Evolutionary conservation across 768 basidiomycete species (phyloP), one percentile per base, ranked within the genome.

Genomic region (Mycena albidolilacea): DNA sequence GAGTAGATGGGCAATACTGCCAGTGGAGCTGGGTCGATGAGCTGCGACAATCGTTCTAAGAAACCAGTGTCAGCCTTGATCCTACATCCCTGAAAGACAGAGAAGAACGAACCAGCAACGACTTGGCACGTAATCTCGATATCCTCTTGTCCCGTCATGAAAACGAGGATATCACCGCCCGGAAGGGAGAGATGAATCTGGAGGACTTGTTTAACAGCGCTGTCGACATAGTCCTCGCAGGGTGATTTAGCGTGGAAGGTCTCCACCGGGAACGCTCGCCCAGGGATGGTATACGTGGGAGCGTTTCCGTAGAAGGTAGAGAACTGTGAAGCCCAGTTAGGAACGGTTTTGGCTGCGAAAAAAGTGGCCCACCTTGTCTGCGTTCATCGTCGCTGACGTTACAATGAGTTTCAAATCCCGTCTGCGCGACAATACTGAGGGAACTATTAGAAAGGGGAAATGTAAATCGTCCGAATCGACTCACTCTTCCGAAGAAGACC

Each of bases 131-230:
- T 99, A 39, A 96, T 89, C 83, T 99, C 97, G 72, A 99, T 99
- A 81, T 99, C 97, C 83, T 99, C 98, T 84, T 99, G 98, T 46
- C 98, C 98, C 37, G 98, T 99, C 97, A 99, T 99, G 82, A 99
- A 99, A 35, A 99, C 96, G 52, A 99, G 86, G 64, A 99, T 95
- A 83, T 99, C 98, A 15, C 98, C 98, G 0, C 91, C 90, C 23
- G 97, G 96, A 19, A 94, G 88, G 2, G 97, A 96, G 50, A 99
- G 86, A 80, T 99, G 97, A 55, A 99, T 99, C 79, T 97, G 95
- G 38, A 99, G 88, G 17, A 99, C 95, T 83, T 99, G 97, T 85
- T 99, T 99, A 77, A 99, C 98, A 0, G 98, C 94, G 73, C 95
- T 92, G 80, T 99, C 98, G 69, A 99, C 98, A 79, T 99, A 99